These are phyloP conservation scores for Aspergillus leporis DNA, from an alignment of 495 filamentous ascomycete species.

Conservation along the genomic window DNA sequence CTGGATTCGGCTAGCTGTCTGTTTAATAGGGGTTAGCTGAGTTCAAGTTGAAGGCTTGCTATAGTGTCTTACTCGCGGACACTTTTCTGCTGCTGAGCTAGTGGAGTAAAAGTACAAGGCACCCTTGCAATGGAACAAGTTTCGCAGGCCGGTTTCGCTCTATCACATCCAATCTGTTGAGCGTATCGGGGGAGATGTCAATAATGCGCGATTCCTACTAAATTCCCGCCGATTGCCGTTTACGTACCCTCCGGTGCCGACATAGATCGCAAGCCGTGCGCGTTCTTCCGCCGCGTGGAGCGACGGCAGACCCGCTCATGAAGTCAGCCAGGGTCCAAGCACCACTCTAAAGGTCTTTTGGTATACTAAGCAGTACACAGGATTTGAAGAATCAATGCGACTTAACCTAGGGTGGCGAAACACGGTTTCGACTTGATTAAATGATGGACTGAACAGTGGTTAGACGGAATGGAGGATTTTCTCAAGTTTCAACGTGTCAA, in stretches of 20 bases:
- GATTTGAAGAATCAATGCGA: neutral
- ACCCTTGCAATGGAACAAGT: conserved; percentile 25
- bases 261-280: conserved; percentile 14
- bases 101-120: conserved; percentile 25
- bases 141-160: conserved; percentile 29
- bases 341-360: neutral
- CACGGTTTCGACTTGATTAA: no score
- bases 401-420: neutral
- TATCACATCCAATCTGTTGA: conserved; percentile 30
- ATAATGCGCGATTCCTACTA: neutral
- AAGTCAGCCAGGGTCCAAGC: neutral
- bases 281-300: neutral
- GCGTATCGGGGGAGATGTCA: neutral
- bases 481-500: neutral
- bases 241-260: conserved; percentile 23
- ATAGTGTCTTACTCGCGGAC: conserved; percentile 23
- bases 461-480: neutral
- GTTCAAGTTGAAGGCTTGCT: no score
- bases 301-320: conserved; percentile 5
- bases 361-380: neutral
- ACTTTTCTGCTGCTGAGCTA: conserved; percentile 18
- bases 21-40: neutral
- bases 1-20: conserved; percentile 28
- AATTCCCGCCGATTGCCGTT: neutral
- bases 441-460: no score